Conservation (phyloP, 192 early-diverging fungal genomes). For the Podila minutissima region DNA sequence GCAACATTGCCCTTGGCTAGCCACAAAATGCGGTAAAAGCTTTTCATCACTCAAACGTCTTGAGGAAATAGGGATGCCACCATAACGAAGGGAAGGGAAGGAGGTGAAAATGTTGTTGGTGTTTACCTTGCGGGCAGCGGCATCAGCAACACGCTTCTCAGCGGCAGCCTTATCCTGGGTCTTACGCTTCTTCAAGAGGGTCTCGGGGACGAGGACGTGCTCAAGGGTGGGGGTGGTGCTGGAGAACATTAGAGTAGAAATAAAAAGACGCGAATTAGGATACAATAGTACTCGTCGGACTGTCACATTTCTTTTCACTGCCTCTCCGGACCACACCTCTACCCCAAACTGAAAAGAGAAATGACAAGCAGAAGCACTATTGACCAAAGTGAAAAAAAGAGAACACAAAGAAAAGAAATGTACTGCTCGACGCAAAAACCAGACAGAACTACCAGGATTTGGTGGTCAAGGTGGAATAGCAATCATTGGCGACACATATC, state of each 20-base stretch:
- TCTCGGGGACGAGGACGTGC: constrained; percentile 84
- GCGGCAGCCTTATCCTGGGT: constrained; percentile 76
- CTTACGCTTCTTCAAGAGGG: constrained; percentile 89
- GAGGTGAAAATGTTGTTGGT: not conserved
- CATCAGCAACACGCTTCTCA: constrained; percentile 63
- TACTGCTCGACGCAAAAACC: too few species aligned
- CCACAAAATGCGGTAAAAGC: constrained; percentile 29
- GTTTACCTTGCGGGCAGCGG: constrained; percentile 63
- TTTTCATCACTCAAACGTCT: constrained; percentile 4
- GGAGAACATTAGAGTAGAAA: constrained; percentile 3
- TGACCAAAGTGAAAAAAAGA: too few species aligned
- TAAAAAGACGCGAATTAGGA: constrained; percentile 6
- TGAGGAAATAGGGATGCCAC: too few species aligned
- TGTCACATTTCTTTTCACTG: constrained; percentile 1
- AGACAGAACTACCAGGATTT: too few species aligned
- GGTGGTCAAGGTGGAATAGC: too few species aligned
- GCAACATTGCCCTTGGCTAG: constrained; percentile 59
- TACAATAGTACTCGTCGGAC: constrained; percentile 11
- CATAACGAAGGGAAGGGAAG: not conserved
- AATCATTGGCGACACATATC: too few species aligned
- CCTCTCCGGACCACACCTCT: not conserved
- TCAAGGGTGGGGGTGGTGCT: constrained; percentile 65
- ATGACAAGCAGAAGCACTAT: too few species aligned
- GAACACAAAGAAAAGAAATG: too few species aligned
- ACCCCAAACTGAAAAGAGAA: too few species aligned